These are phyloP conservation scores for Microbotryomycetes sp. DNA, from an alignment of 1,284 basidiomycete species.

Conservation along the genomic window DNA sequence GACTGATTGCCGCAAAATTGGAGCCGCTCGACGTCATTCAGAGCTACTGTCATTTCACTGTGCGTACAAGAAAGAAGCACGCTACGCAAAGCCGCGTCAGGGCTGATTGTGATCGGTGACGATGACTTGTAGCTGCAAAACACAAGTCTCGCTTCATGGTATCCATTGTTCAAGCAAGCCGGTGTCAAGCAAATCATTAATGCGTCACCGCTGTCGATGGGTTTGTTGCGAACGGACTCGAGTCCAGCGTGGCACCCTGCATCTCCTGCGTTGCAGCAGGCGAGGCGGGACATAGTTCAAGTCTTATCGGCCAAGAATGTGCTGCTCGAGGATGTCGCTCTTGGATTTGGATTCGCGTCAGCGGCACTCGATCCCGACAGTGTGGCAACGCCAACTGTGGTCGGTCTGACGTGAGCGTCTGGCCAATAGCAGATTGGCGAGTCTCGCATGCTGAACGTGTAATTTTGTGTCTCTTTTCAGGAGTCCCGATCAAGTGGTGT, in stretches of 20 bases:
- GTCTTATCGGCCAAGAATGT: slow-evolving; percentile 8
- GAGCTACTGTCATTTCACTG: slow-evolving; percentile 74
- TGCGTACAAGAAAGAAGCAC: slow-evolving; percentile 10
- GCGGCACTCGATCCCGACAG: slow-evolving; percentile 41
- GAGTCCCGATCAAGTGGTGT: slow-evolving; percentile 27
- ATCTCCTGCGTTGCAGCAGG: slow-evolving; percentile 48
- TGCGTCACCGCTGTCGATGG: slow-evolving; percentile 90
- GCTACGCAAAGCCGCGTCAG: not conserved
- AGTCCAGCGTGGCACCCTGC: slow-evolving; percentile 84
- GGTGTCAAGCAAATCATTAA: slow-evolving; percentile 67
- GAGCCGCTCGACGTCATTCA: slow-evolving; percentile 70
- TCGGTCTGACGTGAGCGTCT: slow-evolving; percentile 50
- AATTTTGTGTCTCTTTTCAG: not conserved
- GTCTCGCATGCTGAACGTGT: not conserved
- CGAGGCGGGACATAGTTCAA: slow-evolving; percentile 34
- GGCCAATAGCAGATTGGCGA: not conserved
- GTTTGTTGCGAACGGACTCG: slow-evolving; percentile 59
- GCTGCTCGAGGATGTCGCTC: slow-evolving; percentile 57
- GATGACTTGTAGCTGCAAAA: slow-evolving; percentile 55
- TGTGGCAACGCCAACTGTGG: slow-evolving; percentile 56
- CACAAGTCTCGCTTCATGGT: slow-evolving; percentile 56
- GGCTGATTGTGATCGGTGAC: not conserved
- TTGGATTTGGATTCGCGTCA: slow-evolving; percentile 59
- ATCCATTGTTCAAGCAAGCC: slow-evolving; percentile 50
- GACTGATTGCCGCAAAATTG: slow-evolving; percentile 58